These are phyloP conservation scores for Tetrahymena thermophila DNA, from an alignment of 73 alveolate species.

Conservation along the genomic window DNA sequence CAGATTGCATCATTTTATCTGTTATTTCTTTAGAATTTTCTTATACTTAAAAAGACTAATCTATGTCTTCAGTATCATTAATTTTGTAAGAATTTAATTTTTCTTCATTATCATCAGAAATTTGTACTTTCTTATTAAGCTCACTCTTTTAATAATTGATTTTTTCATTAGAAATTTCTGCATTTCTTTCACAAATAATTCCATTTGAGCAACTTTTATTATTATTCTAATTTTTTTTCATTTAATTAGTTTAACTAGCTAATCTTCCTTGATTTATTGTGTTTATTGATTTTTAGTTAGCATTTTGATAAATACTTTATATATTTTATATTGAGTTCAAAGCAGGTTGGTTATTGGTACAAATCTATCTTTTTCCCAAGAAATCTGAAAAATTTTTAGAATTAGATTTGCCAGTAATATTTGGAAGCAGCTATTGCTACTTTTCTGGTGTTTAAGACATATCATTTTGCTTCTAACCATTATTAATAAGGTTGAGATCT, in stretches of 20 bases:
- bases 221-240: not conserved
- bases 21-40: not conserved
- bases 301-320: not conserved
- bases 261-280: not conserved
- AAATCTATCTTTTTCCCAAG: not conserved
- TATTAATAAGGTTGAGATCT: not conserved
- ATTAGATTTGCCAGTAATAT: not conserved
- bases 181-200: not conserved
- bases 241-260: not conserved
- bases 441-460: not conserved
- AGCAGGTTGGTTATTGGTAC: not conserved
- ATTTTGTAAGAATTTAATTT: not conserved
- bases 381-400: not conserved
- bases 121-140: not conserved
- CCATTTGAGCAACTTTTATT: not conserved
- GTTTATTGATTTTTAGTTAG: not conserved
- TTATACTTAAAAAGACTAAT: not conserved
- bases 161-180: not conserved
- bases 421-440: not conserved
- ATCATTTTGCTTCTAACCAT: not conserved
- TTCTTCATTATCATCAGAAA: not conserved
- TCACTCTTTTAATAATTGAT: not conserved
- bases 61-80: not conserved
- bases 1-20: not conserved
- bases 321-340: not conserved